Base-by-base conservation (phyloP, 805 yeast species). In the Jamesozyma spencerorum region DNA sequence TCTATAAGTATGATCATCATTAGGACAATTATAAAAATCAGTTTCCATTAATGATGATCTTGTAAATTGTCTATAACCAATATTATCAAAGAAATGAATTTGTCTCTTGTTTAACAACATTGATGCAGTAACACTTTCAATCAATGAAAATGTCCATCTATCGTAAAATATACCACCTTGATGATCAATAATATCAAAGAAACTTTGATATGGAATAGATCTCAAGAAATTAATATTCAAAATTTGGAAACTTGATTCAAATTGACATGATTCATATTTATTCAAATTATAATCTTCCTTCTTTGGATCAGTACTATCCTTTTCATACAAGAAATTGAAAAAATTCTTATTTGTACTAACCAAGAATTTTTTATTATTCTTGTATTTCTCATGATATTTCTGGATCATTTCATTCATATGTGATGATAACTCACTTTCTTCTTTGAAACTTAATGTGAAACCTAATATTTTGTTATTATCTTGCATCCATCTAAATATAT, bases 81-180 rank as follows among this genome's bases (percentile, higher is more conserved):
- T 69, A 56, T 81, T 87, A 40, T 74, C 78, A 53, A 85, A 80
- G 71, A 80, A 75, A 51, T 80, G 81, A 31, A 84, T 62, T 53
- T 79, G 67, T 35, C 71, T 72, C 51, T 68, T 72, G 20, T 75
- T 71, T 54, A 81, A 57, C 64, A 85, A 80, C 44, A 84, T 65
- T 7, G 85, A 66, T n/a, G 75, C 83, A 18, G 84, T 92, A 44
- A 83, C 73, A 7, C 86, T 77, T 54, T 82, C 85, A 38, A 83
- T 75, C 13, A 90, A 87, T 18, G 90, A 92, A 58, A 82, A 92
- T 41, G 92, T 88, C 87, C 94, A 85, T 53, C 88, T 70, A 62
- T 81, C 82, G 63, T 85, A 85, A 65, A 80, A 85, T 54, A 86
- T 79, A 4, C 92, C 92, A 45, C 90, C 86, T 1, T 76, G 65